These are phyloP conservation scores for Hamigera avellanea DNA, from an alignment of 495 filamentous ascomycete species.

Conservation along the genomic window DNA sequence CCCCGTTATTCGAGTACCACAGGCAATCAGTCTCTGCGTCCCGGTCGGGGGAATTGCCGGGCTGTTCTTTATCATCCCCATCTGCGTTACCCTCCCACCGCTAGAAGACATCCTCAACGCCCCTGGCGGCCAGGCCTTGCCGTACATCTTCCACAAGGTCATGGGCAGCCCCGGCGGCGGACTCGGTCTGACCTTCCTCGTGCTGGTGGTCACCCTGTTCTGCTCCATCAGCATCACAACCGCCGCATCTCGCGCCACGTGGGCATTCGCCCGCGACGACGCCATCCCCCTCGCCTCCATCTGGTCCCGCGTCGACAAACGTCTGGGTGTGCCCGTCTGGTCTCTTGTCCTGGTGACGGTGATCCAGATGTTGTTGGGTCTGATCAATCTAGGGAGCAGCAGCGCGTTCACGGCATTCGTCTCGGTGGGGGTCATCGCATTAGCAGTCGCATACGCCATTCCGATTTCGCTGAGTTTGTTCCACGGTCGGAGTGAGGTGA, in stretches of 20 bases:
- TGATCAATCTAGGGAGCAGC: slow-evolving; percentile 53
- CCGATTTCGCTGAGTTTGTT: slow-evolving; percentile 47
- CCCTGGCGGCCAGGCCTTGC: slow-evolving; percentile 31
- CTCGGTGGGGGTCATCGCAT: slow-evolving; percentile 48
- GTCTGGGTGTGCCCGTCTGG: slow-evolving; percentile 24
- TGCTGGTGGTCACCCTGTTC: slow-evolving; percentile 53
- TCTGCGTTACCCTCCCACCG: slow-evolving; percentile 35
- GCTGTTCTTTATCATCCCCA: slow-evolving; percentile 36
- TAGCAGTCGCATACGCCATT: slow-evolving; percentile 45
- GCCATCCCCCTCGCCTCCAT: slow-evolving; percentile 24
- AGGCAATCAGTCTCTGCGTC: slow-evolving; percentile 30
- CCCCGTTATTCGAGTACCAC: slow-evolving; percentile 33
- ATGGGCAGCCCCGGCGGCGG: slow-evolving; percentile 39
- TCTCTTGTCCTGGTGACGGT: slow-evolving; percentile 22
- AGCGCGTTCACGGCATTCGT: slow-evolving; percentile 54
- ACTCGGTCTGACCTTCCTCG: slow-evolving; percentile 29
- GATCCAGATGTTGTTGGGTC: slow-evolving; percentile 37
- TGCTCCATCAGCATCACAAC: slow-evolving; percentile 52
- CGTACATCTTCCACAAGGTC: slow-evolving; percentile 35
- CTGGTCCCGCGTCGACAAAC: slow-evolving; percentile 19
- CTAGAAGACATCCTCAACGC: slow-evolving; percentile 28
- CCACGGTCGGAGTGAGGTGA: slow-evolving; percentile 37
- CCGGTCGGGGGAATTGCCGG: slow-evolving; percentile 31
- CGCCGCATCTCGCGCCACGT: slow-evolving; percentile 47
- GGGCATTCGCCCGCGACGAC: slow-evolving; percentile 49